Percentiles rank a stretch among this genome's conserved stretches.
Conservation (phyloP, 208 protist species). For the Crithidia mellificae region DNA sequence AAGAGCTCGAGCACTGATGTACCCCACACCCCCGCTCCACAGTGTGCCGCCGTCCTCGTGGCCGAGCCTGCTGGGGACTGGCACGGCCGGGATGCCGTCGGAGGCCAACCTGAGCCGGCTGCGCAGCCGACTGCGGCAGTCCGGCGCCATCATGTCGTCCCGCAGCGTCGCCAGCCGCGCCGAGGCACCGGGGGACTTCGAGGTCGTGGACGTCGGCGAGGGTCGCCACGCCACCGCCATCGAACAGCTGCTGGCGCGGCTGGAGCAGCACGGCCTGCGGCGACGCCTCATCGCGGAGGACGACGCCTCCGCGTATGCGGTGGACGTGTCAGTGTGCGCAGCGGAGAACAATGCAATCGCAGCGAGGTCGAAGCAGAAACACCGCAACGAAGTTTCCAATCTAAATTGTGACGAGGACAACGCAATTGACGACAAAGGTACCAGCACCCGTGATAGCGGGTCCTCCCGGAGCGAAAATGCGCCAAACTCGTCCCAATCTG, state of each 20-base stretch:
- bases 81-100: not conserved
- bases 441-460: no score
- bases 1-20: no score
- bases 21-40: slow-evolving; percentile 1
- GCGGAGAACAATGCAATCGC: no score
- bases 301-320: slow-evolving; percentile 29
- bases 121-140: slow-evolving; percentile 45
- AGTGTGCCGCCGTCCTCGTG: slow-evolving; percentile 14
- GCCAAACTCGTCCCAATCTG: no score
- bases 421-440: no score
- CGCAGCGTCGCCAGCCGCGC: slow-evolving; percentile 50
- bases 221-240: slow-evolving; percentile 46
- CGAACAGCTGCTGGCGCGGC: slow-evolving; percentile 71
- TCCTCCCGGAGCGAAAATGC: no score
- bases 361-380: no score
- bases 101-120: slow-evolving; percentile 18
- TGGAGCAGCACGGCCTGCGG: slow-evolving; percentile 85
- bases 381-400: no score
- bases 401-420: no score
- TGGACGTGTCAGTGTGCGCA: slow-evolving; percentile 9
- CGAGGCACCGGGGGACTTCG: slow-evolving; percentile 20
- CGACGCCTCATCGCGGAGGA: slow-evolving; percentile 54
- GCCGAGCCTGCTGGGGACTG: not conserved
- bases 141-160: slow-evolving; percentile 54
- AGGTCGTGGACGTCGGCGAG: slow-evolving; percentile 72